A percentile compares a stretch with the other conserved stretches of the same genome.
phyloP scores from a whole-genome alignment of 352 stramenopile species.

The Pythium pectinolyticum region DNA sequence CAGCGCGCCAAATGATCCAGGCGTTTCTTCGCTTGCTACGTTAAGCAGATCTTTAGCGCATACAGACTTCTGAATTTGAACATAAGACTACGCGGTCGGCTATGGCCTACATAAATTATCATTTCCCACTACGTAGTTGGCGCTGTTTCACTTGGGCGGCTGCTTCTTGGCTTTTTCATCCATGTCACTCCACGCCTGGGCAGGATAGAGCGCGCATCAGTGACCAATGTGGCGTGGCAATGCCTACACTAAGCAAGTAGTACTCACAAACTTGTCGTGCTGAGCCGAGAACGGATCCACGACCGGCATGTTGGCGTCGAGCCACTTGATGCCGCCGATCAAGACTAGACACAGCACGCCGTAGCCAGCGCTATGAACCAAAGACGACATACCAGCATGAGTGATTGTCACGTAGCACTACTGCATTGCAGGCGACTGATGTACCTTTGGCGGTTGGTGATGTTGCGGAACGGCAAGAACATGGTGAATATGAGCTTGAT shows the following conservation, averaged over 20 bases:
- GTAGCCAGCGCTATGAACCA: conserved; percentile 47
- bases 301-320: conserved; percentile 63
- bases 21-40: conserved; percentile 50
- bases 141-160: conserved; percentile 13
- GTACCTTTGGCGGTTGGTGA: conserved; percentile 61
- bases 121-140: too few species aligned
- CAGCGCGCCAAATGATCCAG: conserved; percentile 64
- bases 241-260: neutral
- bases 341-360: conserved; percentile 60
- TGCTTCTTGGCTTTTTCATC: conserved; percentile 36
- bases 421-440: neutral
- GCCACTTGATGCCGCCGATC: conserved; percentile 64
- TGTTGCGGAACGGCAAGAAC: conserved; percentile 68
- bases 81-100: too few species aligned
- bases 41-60: conserved; percentile 37
- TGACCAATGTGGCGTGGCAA: neutral
- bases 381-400: neutral
- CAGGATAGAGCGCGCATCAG: neutral
- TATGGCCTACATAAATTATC: conserved; percentile 10
- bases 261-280: conserved; percentile 48
- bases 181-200: conserved; percentile 67
- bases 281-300: conserved; percentile 34
- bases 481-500: conserved; percentile 19
- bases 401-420: neutral
- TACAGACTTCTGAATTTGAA: neutral